phyloP scores from a whole-genome alignment of 257 asterid species.

The Solanum microdontum region DNA sequence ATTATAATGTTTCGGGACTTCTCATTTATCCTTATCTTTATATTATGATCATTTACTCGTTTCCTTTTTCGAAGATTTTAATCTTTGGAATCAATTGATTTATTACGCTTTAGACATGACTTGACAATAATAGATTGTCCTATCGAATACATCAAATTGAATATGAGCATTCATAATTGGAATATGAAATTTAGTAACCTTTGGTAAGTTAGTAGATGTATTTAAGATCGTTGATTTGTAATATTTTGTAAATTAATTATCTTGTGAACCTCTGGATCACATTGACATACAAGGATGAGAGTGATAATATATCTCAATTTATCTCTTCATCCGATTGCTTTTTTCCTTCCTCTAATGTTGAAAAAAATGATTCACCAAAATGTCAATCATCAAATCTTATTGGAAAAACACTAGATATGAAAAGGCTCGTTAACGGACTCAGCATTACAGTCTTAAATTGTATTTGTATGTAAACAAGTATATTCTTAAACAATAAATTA shows the following conservation, averaged over 20 bases:
- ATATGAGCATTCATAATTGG: background rate
- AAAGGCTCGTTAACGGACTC: no score
- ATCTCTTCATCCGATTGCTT: background rate
- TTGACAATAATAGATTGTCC: background rate
- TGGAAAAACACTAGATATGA: background rate
- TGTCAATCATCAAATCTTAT: background rate
- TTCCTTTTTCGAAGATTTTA: background rate
- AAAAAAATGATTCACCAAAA: background rate
- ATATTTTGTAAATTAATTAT: no score
- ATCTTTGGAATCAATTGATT: background rate
- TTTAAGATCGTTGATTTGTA: background rate
- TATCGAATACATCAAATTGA: background rate
- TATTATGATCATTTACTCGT: background rate
- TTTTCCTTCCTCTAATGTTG: background rate
- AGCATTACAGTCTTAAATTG: no score
- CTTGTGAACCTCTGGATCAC: no score
- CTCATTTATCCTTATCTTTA: background rate
- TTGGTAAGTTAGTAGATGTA: background rate
- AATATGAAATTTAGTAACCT: background rate
- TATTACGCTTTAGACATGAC: background rate
- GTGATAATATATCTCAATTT: background rate
- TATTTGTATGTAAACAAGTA: no score
- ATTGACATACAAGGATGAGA: background rate
- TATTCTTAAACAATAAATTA: no score
- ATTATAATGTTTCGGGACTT: background rate